Conservation (phyloP, 2,329 filamentous ascomycete species). For the Trichothecium sympodiale region DNA sequence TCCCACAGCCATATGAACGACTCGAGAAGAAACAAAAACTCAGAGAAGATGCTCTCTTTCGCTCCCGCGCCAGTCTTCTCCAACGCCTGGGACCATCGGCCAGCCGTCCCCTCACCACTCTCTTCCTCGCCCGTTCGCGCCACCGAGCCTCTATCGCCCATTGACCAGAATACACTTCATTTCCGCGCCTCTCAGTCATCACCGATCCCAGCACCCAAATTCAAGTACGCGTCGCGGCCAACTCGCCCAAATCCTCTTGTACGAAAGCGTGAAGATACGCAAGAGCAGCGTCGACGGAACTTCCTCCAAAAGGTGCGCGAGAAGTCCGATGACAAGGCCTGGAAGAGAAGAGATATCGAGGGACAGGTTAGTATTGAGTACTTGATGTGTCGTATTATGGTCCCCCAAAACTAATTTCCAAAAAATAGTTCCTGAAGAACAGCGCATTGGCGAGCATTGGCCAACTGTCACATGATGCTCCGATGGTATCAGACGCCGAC, state of each 20-base stretch:
- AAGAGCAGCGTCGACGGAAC: conserved; percentile 52
- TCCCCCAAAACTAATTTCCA: no score
- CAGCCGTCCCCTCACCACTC: conserved; percentile 41
- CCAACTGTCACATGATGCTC: conserved; percentile 22
- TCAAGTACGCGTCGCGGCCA: conserved; percentile 42
- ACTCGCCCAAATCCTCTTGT: conserved; percentile 53
- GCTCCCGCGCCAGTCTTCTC: conserved; percentile 31
- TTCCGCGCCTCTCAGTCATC: conserved; percentile 33
- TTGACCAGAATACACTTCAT: conserved; percentile 28
- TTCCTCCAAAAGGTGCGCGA: conserved; percentile 60
- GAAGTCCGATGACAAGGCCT: conserved; percentile 46
- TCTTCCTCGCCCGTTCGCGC: conserved; percentile 48
- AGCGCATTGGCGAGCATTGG: conserved; percentile 20
- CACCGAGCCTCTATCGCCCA: conserved; percentile 33
- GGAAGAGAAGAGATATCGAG: conserved; percentile 51
- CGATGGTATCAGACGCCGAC: conserved; percentile 34
- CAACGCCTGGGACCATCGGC: conserved; percentile 32
- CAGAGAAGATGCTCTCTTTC: conserved; percentile 28
- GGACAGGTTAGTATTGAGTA: conserved; percentile 27
- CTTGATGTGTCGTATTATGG: no score
- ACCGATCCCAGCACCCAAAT: conserved; percentile 27
- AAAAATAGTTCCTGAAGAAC: conserved; percentile 26
- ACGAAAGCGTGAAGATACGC: conserved; percentile 47
- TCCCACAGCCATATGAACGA: conserved; percentile 3
- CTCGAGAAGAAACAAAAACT: background rate